Percentiles rank a stretch among this genome's conserved stretches.
Evolutionary conservation across 139 green algal species (phyloP).

Genomic region (Chlamydomonas incerta): DNA sequence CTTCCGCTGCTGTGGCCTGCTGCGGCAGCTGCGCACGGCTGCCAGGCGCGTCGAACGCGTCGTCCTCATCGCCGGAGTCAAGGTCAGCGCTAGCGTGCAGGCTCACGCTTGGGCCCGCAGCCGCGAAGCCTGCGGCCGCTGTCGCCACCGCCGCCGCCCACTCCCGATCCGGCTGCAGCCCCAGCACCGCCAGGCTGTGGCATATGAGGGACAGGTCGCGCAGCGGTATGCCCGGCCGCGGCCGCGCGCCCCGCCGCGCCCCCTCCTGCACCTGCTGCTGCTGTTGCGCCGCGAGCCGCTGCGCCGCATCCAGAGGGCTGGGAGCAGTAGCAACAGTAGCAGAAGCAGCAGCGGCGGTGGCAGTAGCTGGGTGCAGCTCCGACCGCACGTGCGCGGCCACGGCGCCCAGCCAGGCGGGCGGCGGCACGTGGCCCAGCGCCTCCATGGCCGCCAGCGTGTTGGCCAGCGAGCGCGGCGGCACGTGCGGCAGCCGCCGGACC

Average conservation of each 20-base stretch:
- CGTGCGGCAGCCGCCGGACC: neutral
- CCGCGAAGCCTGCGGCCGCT: neutral
- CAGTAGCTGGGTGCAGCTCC: neutral
- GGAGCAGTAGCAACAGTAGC: too few relatives aligned
- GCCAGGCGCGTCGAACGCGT: neutral
- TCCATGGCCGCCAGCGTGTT: conserved; percentile 16
- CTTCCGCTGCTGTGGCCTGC: neutral
- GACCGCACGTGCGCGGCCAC: neutral
- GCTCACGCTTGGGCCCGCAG: neutral
- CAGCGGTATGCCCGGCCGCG: neutral
- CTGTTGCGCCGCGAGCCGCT: neutral
- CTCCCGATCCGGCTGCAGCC: neutral
- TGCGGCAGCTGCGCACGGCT: neutral
- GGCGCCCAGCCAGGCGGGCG: neutral
- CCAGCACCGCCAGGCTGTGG: neutral
- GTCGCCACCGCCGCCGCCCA: neutral
- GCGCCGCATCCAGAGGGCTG: too few relatives aligned
- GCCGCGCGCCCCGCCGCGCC: too few relatives aligned
- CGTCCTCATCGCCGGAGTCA: neutral
- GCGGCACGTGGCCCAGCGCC: neutral
- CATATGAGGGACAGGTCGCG: neutral
- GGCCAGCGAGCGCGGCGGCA: neutral
- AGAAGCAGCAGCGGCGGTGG: neutral
- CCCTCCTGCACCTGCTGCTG: too few relatives aligned
- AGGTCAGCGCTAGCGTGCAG: neutral